These are phyloP conservation scores for Tagetes patula DNA, from an alignment of 129 eudicot genomes.

Conservation along the genomic window DNA sequence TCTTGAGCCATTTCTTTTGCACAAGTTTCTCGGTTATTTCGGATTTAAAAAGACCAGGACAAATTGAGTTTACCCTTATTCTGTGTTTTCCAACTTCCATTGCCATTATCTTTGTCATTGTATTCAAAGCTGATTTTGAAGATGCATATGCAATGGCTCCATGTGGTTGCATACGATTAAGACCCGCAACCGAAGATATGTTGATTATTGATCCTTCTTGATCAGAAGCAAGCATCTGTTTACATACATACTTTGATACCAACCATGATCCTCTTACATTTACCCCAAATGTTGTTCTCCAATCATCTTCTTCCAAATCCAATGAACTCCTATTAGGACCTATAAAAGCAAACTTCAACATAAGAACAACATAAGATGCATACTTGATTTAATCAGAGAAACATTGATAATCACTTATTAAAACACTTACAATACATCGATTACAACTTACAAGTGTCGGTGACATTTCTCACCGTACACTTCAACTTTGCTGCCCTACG, in stretches of 20 bases:
- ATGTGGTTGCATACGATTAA: conserved; percentile 52
- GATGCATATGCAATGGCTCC: conserved; percentile 53
- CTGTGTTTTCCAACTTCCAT: conserved; percentile 34
- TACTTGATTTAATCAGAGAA: neutral
- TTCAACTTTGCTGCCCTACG: too few relatives aligned
- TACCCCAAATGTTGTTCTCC: conserved; percentile 40
- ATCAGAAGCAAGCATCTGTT: conserved; percentile 48
- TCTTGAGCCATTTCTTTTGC: conserved; percentile 25
- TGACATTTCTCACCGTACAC: too few relatives aligned
- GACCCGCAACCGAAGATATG: conserved; percentile 58
- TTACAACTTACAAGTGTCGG: too few relatives aligned
- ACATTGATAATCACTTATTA: too few relatives aligned
- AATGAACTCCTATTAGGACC: conserved; percentile 46
- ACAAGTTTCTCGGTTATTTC: conserved; percentile 27
- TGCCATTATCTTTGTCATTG: conserved; percentile 43
- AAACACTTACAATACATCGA: too few relatives aligned
- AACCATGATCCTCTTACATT: conserved; percentile 51
- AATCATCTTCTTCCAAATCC: conserved; percentile 54
- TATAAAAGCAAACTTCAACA: conserved; percentile 11
- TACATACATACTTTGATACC: conserved; percentile 43
- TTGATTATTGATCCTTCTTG: conserved; percentile 59
- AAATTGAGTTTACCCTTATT: conserved; percentile 34
- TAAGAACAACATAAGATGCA: neutral
- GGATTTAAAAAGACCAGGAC: conserved; percentile 31
- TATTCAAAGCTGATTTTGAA: conserved; percentile 52